Conservation (phyloP, 495 filamentous ascomycete genomes). For the Penicillium riverlandense region DNA sequence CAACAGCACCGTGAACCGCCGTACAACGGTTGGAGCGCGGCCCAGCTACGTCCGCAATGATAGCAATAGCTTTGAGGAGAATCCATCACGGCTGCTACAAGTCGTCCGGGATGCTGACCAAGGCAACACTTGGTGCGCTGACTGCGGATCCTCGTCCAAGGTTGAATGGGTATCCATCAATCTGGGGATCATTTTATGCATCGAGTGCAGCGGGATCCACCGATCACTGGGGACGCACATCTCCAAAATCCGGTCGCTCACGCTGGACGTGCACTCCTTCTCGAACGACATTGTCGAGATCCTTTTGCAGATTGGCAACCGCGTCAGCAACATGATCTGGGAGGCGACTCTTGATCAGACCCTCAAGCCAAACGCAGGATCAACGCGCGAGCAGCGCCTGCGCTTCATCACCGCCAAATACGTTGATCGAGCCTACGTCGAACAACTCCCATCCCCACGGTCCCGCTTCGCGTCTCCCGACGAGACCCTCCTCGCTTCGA, state of each 20-base stretch:
- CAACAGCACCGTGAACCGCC: slow-evolving; percentile 57
- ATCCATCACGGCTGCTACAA: slow-evolving; percentile 78
- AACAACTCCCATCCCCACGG: slow-evolving; percentile 64
- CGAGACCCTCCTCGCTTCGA: slow-evolving; percentile 84
- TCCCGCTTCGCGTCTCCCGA: slow-evolving; percentile 76
- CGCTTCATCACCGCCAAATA: slow-evolving; percentile 96
- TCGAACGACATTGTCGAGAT: slow-evolving; percentile 93
- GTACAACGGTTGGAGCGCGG: slow-evolving; percentile 84
- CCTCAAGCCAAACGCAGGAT: slow-evolving; percentile 62
- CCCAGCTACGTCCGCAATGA: slow-evolving; percentile 64
- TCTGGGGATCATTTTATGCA: slow-evolving; percentile 90
- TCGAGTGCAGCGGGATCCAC: slow-evolving; percentile 97
- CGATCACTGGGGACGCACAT: slow-evolving; percentile 95
- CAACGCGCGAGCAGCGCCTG: slow-evolving; percentile 81
- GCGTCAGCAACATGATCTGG: slow-evolving; percentile 94
- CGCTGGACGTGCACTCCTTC: slow-evolving; percentile 90
- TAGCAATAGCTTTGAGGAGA: slow-evolving; percentile 67
- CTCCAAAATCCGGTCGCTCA: slow-evolving; percentile 92
- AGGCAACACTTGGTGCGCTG: slow-evolving; percentile 90
- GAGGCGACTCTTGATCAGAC: slow-evolving; percentile 73
- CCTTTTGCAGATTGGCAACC: slow-evolving; percentile 87
- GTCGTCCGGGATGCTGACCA: slow-evolving; percentile 84
- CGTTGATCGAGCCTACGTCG: slow-evolving; percentile 72
- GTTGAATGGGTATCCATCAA: slow-evolving; percentile 99
- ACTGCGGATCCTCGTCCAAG: slow-evolving; percentile 85